phyloP scores from a whole-genome alignment of 176 grass and related monocot genomes.

The Sorghum bicolor region DNA sequence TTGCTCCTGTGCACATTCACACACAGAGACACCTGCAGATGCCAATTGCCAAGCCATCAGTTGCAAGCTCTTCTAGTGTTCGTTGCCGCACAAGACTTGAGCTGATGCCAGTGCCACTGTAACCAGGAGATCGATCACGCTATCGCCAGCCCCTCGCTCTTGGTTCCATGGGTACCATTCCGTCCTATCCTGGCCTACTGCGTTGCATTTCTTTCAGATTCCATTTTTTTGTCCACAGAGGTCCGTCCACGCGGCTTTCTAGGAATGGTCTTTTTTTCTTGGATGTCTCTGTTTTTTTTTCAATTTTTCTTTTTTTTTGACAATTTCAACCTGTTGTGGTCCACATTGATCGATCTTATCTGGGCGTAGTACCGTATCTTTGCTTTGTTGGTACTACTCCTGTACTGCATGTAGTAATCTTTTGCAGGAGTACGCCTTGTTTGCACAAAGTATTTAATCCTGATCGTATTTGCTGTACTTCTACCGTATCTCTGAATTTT shows the following conservation, averaged over 20 bases:
- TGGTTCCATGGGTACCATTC: slow-evolving; percentile 29
- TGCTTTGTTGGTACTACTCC: slow-evolving; percentile 1
- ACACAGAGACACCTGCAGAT: background rate
- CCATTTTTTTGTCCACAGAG: background rate
- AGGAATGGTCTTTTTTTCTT: background rate
- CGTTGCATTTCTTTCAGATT: background rate
- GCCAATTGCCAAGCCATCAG: background rate
- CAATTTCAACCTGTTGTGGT: slow-evolving; percentile 14
- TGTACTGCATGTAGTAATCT: background rate
- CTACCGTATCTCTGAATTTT: background rate
- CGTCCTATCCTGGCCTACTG: background rate
- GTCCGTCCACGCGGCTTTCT: slow-evolving; percentile 16
- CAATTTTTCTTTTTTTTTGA: background rate
- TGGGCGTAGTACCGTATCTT: background rate
- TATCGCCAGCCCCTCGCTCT: background rate
- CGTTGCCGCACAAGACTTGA: background rate
- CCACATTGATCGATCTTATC: background rate
- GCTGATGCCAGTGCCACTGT: background rate
- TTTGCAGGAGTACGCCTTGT: background rate
- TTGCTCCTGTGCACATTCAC: slow-evolving; percentile 16
- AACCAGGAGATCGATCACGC: background rate
- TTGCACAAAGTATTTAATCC: background rate
- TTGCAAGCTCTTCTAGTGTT: background rate
- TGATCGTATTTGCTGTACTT: background rate
- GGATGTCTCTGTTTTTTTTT: background rate